Conservation (phyloP, 2,329 filamentous ascomycete species). For the Fusarium burgessii region DNA sequence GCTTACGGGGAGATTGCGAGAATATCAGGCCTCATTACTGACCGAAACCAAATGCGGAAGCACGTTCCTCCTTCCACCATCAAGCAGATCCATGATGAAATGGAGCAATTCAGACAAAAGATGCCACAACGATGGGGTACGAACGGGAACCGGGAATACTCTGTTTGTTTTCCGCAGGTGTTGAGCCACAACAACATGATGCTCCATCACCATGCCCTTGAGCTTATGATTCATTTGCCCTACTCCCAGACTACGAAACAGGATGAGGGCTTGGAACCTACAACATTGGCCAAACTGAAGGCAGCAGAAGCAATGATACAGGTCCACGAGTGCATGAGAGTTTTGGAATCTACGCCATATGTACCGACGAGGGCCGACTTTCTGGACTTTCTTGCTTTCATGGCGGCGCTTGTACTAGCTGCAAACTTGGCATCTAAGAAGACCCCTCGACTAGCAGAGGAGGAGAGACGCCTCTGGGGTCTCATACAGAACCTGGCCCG, state of each 20-base stretch:
- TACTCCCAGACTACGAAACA: not conserved
- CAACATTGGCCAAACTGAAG: not conserved
- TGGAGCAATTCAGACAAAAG: not conserved
- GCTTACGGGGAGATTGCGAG: not conserved
- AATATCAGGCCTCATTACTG: not conserved
- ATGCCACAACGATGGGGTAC: not conserved
- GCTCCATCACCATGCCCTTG: not conserved
- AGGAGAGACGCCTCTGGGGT: not conserved
- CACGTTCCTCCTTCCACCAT: not conserved
- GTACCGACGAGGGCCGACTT: not conserved
- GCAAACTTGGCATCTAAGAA: not conserved
- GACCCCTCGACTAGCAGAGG: not conserved
- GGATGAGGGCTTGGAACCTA: not conserved
- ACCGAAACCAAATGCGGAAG: not conserved
- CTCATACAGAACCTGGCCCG: not conserved
- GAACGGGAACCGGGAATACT: not conserved
- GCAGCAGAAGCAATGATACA: not conserved
- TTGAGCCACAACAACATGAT: not conserved
- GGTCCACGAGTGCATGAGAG: not conserved
- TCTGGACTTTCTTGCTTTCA: not conserved
- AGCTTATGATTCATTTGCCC: not conserved
- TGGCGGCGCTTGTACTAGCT: not conserved
- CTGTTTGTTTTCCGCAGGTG: not conserved
- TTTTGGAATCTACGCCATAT: not conserved
- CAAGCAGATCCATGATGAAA: not conserved